Percentiles rank a stretch among this genome's conserved stretches.
Evolutionary conservation across 257 asterid genomes (phyloP).

Genomic region (Echites panduratus): DNA sequence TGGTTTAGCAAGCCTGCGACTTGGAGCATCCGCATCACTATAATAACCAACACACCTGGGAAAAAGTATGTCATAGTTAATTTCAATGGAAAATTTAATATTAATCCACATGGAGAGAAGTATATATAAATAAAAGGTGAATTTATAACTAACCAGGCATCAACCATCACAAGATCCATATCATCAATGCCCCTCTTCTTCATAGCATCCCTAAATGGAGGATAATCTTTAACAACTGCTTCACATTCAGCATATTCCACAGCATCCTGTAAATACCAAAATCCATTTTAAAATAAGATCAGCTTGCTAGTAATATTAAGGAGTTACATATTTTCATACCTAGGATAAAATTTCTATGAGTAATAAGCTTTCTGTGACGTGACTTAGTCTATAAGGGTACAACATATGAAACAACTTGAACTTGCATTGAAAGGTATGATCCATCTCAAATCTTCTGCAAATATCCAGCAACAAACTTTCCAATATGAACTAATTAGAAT

Average conservation of each 20-base stretch:
- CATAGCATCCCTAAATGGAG: conserved; percentile 94
- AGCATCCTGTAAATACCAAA: conserved; percentile 61
- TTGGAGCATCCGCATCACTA: conserved; percentile 91
- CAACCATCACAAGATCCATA: conserved; percentile 99
- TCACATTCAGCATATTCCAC: conserved; percentile 98
- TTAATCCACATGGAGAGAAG: not conserved
- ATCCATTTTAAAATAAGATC: not conserved
- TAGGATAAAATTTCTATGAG: not conserved
- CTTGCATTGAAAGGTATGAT: not conserved
- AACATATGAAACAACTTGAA: not conserved
- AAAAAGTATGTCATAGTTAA: conserved; percentile 6
- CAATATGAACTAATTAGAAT: not conserved
- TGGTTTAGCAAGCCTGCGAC: conserved; percentile 92
- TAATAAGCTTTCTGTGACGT: not conserved
- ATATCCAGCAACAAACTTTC: not conserved
- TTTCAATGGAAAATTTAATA: conserved; percentile 2
- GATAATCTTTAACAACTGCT: conserved; percentile 82
- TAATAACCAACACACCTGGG: conserved; percentile 95
- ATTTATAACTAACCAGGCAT: conserved; percentile 66
- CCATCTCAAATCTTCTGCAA: not conserved
- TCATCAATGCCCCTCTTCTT: conserved; percentile 98
- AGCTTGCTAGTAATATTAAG: not conserved
- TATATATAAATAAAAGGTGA: not conserved
- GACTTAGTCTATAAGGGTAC: not conserved
- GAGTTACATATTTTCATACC: not conserved